Conservation (phyloP, 2,329 filamentous ascomycete species). For the Periconia digitata region DNA sequence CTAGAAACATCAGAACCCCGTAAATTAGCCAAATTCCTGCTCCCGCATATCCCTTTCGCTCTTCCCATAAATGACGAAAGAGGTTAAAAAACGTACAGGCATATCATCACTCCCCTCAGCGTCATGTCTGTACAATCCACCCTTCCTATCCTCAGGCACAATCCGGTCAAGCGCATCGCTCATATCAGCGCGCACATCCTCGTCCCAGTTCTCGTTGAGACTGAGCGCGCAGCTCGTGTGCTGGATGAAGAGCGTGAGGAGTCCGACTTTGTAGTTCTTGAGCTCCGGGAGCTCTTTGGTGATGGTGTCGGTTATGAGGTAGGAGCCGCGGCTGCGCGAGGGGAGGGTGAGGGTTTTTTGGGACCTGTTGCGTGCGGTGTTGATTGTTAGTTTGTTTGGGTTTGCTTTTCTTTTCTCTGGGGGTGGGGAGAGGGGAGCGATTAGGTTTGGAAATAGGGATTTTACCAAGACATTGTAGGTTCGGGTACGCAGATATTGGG, state of each 20-base stretch:
- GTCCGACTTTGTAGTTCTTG: constrained; percentile 70
- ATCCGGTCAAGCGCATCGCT: constrained; percentile 89
- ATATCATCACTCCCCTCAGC: constrained; percentile 92
- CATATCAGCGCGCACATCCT: constrained; percentile 90
- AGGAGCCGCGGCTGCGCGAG: constrained; percentile 75
- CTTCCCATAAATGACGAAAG: constrained; percentile 3
- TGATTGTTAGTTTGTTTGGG: neutral
- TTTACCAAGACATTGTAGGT: constrained; percentile 35
- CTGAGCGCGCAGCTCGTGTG: constrained; percentile 90
- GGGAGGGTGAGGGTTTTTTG: constrained; percentile 86
- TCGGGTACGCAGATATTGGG: constrained; percentile 30
- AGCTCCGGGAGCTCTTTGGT: constrained; percentile 75
- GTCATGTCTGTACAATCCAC: constrained; percentile 74
- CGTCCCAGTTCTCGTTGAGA: constrained; percentile 89
- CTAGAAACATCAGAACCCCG: constrained; percentile 40
- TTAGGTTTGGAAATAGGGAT: neutral
- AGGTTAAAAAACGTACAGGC: constrained; percentile 62
- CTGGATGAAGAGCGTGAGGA: constrained; percentile 86
- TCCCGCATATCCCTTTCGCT: neutral
- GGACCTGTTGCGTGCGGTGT: constrained; percentile 40
- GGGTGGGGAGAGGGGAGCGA: neutral
- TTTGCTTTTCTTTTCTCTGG: neutral
- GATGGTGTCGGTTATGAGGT: constrained; percentile 83
- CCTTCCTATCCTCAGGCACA: constrained; percentile 71
- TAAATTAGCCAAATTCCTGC: neutral